Base-by-base conservation (phyloP, 2,329 filamentous ascomycete species). In the Microdochium paspali region DNA sequence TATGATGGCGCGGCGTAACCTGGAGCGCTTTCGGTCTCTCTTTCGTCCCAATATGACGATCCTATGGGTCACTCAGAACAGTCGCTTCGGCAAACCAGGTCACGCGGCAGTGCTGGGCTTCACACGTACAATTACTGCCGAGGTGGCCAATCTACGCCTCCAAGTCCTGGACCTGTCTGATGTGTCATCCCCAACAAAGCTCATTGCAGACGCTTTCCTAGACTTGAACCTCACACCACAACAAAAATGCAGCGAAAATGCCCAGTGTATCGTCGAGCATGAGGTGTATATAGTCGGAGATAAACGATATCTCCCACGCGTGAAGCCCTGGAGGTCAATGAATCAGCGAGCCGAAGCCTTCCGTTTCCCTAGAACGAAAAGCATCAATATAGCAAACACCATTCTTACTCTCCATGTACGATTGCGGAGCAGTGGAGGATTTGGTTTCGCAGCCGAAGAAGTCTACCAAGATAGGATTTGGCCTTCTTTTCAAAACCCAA, bases 81-180 rank as follows among this genome's bases (percentile, higher is more conserved):
- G 54, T 1, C 46, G 52, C 4, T 49, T 21, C 21, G 53, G 47
- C 7, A 59, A 58, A 10, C 58, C 59, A 2, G 54, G 57, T 0
- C 53, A 58, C 12, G 58, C 59, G 9, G 59, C 59, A 10, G 59
- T 56, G 3, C 53, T 62, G 24, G 61, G 61, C 0, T 61, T 63
- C 43, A 47, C 57, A 2, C 58, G 61, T n/a, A 63, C 61, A 1
- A 52, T 63, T 15, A 50, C 51, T 3, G 58, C 60, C 10, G 61
- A 63, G 48, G 49, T 60, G 18, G 58, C 60, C 2, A 51, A 52
- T 24, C 47, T 62, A 4, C 51, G 44, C 15, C 28, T 62, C 7
- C 60, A 61, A 46, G 47, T 59, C 15, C 48, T 63, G 1, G 60
- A 62, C 43, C 42, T 63, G 21, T 59, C 59, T 9, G 24, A 44